A percentile compares a stretch with the other conserved stretches of the same genome.
Conservation (phyloP, 371 early-diverging fungal genomes). For the Mucor indicus region DNA sequence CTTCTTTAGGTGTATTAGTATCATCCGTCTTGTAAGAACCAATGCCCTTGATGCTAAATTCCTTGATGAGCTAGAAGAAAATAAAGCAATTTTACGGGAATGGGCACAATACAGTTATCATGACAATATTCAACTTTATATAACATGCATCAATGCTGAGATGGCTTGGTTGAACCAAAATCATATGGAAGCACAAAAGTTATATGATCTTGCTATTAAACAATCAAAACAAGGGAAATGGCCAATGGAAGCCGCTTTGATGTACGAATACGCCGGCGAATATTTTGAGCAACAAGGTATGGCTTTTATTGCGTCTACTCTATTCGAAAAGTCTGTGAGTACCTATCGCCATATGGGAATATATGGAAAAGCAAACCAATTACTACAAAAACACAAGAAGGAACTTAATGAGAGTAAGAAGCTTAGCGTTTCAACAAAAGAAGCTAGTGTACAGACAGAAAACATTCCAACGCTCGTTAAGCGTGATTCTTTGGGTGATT, state of each 20-base stretch:
- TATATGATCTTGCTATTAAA: conserved; percentile 36
- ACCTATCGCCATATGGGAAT: conserved; percentile 32
- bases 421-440: conserved; percentile 1
- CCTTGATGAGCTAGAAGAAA: conserved; percentile 12
- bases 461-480: conserved; percentile 5
- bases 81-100: conserved; percentile 18
- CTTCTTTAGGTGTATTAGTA: conserved; percentile 35
- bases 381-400: conserved; percentile 8
- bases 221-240: conserved; percentile 35
- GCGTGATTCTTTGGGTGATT: conserved; percentile 8
- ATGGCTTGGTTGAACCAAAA: conserved; percentile 26
- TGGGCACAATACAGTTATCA: conserved; percentile 35
- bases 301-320: conserved; percentile 19
- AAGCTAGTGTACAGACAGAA: conserved; percentile 30
- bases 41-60: conserved; percentile 2
- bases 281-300: conserved; percentile 29
- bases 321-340: conserved; percentile 34
- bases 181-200: conserved; percentile 20
- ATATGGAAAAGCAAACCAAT: conserved; percentile 34
- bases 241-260: conserved; percentile 26
- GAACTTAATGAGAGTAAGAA: conserved; percentile 3
- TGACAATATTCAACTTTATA: conserved; percentile 31
- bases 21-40: conserved; percentile 22
- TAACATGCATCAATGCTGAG: conserved; percentile 39
- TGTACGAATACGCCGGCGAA: conserved; percentile 42